Percentiles rank a stretch among this genome's conserved stretches.
Evolutionary conservation across 2,329 filamentous ascomycete species (phyloP).

Genomic region (Diaporthe nobilis): DNA sequence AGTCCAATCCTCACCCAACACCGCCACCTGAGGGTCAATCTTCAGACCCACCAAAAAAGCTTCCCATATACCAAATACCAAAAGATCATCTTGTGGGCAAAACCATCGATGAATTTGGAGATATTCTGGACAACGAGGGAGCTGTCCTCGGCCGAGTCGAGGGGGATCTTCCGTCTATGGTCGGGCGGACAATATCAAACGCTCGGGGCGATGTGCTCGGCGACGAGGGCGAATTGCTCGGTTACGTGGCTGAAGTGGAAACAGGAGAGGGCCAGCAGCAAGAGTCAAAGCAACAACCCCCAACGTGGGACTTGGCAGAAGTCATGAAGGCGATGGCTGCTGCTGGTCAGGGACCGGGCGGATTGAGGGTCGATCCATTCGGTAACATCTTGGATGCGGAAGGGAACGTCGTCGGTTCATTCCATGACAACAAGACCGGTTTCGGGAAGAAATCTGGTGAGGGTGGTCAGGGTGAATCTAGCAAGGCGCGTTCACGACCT

Average conservation of each 20-base stretch:
- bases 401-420: conserved; percentile 61
- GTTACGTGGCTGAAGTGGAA: conserved; percentile 61
- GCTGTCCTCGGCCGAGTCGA: conserved; percentile 66
- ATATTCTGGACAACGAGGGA: conserved; percentile 64
- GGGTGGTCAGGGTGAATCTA: conserved; percentile 41
- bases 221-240: conserved; percentile 58
- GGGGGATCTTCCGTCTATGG: conserved; percentile 69
- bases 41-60: conserved; percentile 44
- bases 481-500: conserved; percentile 41
- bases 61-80: conserved; percentile 48
- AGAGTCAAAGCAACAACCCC: conserved; percentile 45
- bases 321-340: conserved; percentile 47
- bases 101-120: conserved; percentile 67
- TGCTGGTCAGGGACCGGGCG: conserved; percentile 48
- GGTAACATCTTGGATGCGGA: conserved; percentile 62
- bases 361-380: conserved; percentile 58
- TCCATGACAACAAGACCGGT: conserved; percentile 59
- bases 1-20: conserved; percentile 36
- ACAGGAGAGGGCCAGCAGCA: conserved; percentile 44
- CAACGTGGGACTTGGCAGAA: conserved; percentile 51
- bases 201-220: conserved; percentile 62
- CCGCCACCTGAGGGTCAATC: conserved; percentile 18
- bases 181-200: conserved; percentile 62
- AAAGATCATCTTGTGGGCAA: conserved; percentile 59
- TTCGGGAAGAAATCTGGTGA: conserved; percentile 43